Base-by-base conservation (phyloP, 106 monocot genomes). In the Dendrobium officinale region DNA sequence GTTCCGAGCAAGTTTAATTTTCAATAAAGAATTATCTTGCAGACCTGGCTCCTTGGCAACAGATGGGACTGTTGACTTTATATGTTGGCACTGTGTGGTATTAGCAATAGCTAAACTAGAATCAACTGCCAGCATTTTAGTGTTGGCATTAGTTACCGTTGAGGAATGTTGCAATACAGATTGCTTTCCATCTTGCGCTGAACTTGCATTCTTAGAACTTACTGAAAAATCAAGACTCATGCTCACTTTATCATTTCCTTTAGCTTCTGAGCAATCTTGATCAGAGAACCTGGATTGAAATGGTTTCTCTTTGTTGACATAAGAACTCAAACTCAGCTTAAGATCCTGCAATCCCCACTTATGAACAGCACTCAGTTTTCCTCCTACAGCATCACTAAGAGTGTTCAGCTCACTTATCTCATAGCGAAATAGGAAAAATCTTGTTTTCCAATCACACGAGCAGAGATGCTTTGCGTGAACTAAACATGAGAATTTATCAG, bases 401-500 rank as follows among this genome's bases (percentile, higher is more conserved):
- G 83, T 42, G 79, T 86, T 90, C 77, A 96, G 54, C 73, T 96
- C 96, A 82, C 31, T 86, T 42, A 92, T 89, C 33, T 96, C 87
- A 79, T 96, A 92, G 42, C 96, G 93, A 77, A 90, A 93, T 9
- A 96, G 83, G 72, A 90, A 90, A 77, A 83, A 79, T 73, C 84
- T 87, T 43, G 56, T 89, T 47, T 64, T 88, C 88, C 81, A 88
- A 72, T 81, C 77, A 85, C 96, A 96, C 15, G 85, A 80, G 73
- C 96, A 96, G 33, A 96, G 73, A 83, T 92, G 79, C 77, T 89
- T 88, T 78, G 92, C 93, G 82, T 96, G 96, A 76, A 84, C 72
- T 54, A 93, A 83, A 79, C 96, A 96, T 80, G 96, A 83, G 83
- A 91, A 93, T 83, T 83, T 92, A 75, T 88, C 90, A 20, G 84